A percentile compares a stretch with the other conserved stretches of the same genome.
Conservation (phyloP, 2,329 filamentous ascomycete genomes). For the Diaporthe velutina region DNA sequence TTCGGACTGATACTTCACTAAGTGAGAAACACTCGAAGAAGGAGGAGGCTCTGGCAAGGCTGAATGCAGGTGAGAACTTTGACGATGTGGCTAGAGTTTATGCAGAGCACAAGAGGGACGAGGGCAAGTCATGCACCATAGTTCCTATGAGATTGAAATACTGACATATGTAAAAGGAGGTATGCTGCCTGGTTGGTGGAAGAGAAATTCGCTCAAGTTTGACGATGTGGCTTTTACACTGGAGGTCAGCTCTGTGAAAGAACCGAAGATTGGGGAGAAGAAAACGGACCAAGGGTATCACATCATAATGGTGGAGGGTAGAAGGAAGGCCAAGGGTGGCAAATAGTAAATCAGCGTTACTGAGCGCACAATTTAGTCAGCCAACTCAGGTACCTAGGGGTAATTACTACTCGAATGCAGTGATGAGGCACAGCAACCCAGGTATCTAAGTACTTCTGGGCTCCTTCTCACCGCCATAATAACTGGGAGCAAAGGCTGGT, state of each 20-base stretch:
- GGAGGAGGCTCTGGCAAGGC: constrained; percentile 78
- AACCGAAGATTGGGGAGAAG: constrained; percentile 75
- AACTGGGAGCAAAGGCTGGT: no score
- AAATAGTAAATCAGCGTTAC: no score
- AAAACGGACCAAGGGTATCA: constrained; percentile 85
- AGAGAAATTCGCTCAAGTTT: constrained; percentile 77
- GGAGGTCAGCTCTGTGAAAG: constrained; percentile 73
- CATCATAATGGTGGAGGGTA: constrained; percentile 80
- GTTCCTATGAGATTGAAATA: background rate
- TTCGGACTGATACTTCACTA: constrained; percentile 45
- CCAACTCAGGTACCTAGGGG: no score
- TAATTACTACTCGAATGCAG: no score
- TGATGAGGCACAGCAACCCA: no score
- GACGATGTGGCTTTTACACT: constrained; percentile 81
- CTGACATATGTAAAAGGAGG: constrained; percentile 64
- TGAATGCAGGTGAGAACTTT: constrained; percentile 77
- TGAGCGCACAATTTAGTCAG: no score
- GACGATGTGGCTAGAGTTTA: constrained; percentile 80
- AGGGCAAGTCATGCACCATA: constrained; percentile 58
- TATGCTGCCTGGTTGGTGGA: constrained; percentile 80
- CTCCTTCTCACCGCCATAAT: no score
- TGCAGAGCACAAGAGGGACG: constrained; percentile 82
- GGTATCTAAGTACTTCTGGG: no score
- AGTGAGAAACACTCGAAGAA: constrained; percentile 85
- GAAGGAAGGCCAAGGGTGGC: no score